Evolutionary conservation across 2,329 filamentous ascomycete genomes (phyloP).

Genomic region (Tolypocladium album): DNA sequence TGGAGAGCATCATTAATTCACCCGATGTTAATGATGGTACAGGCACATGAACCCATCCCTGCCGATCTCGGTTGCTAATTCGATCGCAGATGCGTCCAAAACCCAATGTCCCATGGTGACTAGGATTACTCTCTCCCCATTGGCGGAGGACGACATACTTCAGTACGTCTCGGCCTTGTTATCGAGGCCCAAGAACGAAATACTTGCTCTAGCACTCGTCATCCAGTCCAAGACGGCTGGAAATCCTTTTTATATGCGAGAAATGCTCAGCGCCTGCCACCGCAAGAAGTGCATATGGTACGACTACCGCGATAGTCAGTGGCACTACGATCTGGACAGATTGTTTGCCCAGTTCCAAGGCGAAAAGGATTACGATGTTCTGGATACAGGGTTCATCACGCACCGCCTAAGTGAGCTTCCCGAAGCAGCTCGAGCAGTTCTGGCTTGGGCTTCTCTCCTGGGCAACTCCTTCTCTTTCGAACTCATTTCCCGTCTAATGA

Average conservation of each 20-base stretch:
- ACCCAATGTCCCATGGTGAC: slow-evolving; percentile 49
- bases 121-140: slow-evolving; percentile 58
- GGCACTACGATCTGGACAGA: slow-evolving; percentile 77
- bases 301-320: slow-evolving; percentile 70
- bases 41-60: not conserved
- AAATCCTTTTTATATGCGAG: slow-evolving; percentile 83
- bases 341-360: slow-evolving; percentile 79
- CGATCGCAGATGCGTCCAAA: slow-evolving; percentile 27
- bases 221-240: slow-evolving; percentile 82
- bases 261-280: slow-evolving; percentile 82
- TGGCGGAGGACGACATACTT: slow-evolving; percentile 70
- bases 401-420: slow-evolving; percentile 70
- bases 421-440: slow-evolving; percentile 59
- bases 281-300: slow-evolving; percentile 85
- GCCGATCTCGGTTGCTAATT: slow-evolving; percentile 10
- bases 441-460: slow-evolving; percentile 78
- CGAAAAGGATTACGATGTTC: slow-evolving; percentile 65
- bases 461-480: slow-evolving; percentile 78
- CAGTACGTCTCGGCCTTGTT: slow-evolving; percentile 76
- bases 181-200: slow-evolving; percentile 59
- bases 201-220: slow-evolving; percentile 69
- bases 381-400: slow-evolving; percentile 75
- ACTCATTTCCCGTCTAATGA: slow-evolving; percentile 66
- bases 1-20: slow-evolving; percentile 44
- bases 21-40: slow-evolving; percentile 39